These are phyloP conservation scores for Paraurostyla sp. DNA, from an alignment of 73 alveolate genomes.

Conservation along the genomic window DNA sequence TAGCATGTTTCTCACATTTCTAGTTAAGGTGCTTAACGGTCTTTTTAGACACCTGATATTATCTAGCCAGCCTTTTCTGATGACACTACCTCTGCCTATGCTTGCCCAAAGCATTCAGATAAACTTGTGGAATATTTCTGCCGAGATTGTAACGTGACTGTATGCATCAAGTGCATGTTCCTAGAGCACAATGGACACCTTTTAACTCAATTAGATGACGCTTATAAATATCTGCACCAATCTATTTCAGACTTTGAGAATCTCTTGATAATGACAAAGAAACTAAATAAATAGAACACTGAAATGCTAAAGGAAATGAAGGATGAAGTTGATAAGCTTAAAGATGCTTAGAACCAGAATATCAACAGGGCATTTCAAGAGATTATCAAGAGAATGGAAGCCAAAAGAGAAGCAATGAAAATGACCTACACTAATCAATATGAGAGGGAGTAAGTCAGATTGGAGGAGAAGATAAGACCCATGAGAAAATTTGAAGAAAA, in stretches of 20 bases:
- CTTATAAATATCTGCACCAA: slow-evolving; percentile 48
- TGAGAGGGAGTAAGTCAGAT: slow-evolving; percentile 63
- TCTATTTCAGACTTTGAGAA: slow-evolving; percentile 68
- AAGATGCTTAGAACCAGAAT: slow-evolving; percentile 50
- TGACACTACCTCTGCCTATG: neutral
- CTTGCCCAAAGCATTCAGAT: slow-evolving; percentile 39
- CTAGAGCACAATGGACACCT: slow-evolving; percentile 82
- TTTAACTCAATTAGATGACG: slow-evolving; percentile 72
- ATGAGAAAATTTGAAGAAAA: slow-evolving; percentile 66
- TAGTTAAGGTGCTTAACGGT: neutral
- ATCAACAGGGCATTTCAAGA: slow-evolving; percentile 72
- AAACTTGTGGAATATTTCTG: slow-evolving; percentile 76
- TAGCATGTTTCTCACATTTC: too few relatives aligned
- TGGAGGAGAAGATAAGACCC: slow-evolving; percentile 68
- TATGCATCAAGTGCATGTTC: slow-evolving; percentile 80
- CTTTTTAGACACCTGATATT: too few relatives aligned
- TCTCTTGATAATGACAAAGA: slow-evolving; percentile 43
- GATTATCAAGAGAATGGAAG: slow-evolving; percentile 70
- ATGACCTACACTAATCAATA: slow-evolving; percentile 62
- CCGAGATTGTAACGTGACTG: slow-evolving; percentile 69
- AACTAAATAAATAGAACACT: slow-evolving; percentile 7
- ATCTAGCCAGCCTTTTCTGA: neutral
- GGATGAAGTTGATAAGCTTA: slow-evolving; percentile 56
- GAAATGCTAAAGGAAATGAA: neutral
- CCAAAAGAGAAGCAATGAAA: slow-evolving; percentile 65